Evolutionary conservation across 139 green algal genomes (phyloP).

Genomic region (Tetradesmus obliquus): DNA sequence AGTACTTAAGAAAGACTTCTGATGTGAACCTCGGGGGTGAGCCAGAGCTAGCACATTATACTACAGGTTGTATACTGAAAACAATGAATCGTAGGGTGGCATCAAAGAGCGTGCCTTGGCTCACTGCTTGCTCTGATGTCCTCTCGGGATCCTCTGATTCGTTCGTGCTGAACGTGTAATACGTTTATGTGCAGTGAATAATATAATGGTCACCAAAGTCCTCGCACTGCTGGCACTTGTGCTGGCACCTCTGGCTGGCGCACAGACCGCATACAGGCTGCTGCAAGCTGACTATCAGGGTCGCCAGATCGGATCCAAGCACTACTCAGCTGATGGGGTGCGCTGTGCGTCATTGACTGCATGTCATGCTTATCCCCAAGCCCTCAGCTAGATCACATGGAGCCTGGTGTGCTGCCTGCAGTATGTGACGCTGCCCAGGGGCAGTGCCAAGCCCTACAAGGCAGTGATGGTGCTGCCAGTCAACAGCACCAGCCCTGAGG

Average conservation of each 20-base stretch:
- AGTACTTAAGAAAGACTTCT: too few species aligned
- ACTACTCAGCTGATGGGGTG: constrained; percentile 42
- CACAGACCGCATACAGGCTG: constrained; percentile 14
- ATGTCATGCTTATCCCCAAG: background rate
- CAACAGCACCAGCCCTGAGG: constrained; percentile 23
- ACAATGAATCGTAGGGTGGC: background rate
- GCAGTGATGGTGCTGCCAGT: constrained; percentile 37
- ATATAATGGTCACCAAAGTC: background rate
- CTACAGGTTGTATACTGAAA: background rate
- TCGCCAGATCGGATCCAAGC: background rate
- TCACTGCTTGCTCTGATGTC: background rate
- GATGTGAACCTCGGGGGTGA: too few species aligned
- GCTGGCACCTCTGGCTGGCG: background rate
- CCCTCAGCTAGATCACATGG: background rate
- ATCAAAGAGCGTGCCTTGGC: background rate
- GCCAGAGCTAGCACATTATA: too few species aligned
- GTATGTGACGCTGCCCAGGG: constrained; percentile 7
- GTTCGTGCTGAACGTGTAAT: background rate
- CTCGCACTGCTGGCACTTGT: background rate
- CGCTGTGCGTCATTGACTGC: background rate
- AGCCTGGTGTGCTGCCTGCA: constrained; percentile 3
- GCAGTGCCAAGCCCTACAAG: constrained; percentile 19
- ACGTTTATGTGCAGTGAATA: background rate
- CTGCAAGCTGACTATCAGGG: constrained; percentile 22
- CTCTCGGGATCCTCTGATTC: background rate